Evolutionary conservation across 495 filamentous ascomycete genomes (phyloP).

Genomic region (Trichocladium uniseriatum): DNA sequence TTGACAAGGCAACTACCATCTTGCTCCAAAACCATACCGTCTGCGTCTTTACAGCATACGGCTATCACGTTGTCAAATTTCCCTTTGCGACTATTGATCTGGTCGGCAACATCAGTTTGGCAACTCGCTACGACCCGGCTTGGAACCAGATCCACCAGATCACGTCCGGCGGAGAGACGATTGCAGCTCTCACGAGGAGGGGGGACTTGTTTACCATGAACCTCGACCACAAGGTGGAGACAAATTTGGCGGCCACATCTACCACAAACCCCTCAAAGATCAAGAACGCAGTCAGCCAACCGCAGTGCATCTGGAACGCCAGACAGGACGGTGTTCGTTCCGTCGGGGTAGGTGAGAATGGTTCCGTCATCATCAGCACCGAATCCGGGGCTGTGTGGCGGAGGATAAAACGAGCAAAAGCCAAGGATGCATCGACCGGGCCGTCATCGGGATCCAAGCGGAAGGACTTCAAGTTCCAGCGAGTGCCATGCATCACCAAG

Average conservation of each 20-base stretch:
- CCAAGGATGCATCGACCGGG: slow-evolving; percentile 57
- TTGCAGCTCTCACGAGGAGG: slow-evolving; percentile 71
- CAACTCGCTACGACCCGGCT: slow-evolving; percentile 55
- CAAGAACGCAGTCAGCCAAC: slow-evolving; percentile 61
- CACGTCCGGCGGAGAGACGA: slow-evolving; percentile 74
- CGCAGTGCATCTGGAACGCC: slow-evolving; percentile 76
- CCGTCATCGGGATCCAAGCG: slow-evolving; percentile 42
- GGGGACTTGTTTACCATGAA: slow-evolving; percentile 81
- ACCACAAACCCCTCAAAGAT: slow-evolving; percentile 88
- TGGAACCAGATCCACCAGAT: slow-evolving; percentile 64
- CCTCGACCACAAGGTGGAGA: slow-evolving; percentile 56
- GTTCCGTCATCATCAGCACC: slow-evolving; percentile 90
- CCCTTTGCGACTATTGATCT: slow-evolving; percentile 59
- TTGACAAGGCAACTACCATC: slow-evolving; percentile 80
- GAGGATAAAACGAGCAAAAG: slow-evolving; percentile 67
- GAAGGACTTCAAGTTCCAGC: slow-evolving; percentile 89
- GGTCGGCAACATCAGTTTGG: slow-evolving; percentile 53
- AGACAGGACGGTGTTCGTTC: slow-evolving; percentile 77
- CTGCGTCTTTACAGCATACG: slow-evolving; percentile 87
- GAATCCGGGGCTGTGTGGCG: slow-evolving; percentile 87
- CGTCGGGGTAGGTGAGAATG: slow-evolving; percentile 83
- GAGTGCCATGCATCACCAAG: slow-evolving; percentile 77
- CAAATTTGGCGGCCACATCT: slow-evolving; percentile 50
- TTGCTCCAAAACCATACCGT: slow-evolving; percentile 81
- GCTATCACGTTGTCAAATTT: slow-evolving; percentile 77